Conservation (phyloP, 1,284 basidiomycete genomes). For the Tylopilus sp. region DNA sequence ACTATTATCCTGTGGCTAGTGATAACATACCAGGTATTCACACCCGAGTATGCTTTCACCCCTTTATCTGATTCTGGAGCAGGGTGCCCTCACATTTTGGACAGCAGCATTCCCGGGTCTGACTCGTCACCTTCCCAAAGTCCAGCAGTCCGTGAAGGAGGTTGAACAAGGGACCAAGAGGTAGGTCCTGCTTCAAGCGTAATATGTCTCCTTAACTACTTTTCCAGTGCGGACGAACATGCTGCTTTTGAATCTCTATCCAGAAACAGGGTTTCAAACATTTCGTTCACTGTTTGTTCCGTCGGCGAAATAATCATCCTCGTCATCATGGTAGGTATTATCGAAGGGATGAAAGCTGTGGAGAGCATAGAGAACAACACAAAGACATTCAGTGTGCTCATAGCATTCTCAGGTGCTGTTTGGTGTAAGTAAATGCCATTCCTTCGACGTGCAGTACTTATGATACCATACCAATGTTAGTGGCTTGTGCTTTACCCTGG, state of each 20-base stretch:
- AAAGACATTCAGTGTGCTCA: constrained; percentile 71
- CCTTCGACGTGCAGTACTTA: background rate
- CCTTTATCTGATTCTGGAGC: background rate
- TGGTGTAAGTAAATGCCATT: constrained; percentile 57
- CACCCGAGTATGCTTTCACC: background rate
- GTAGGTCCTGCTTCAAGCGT: constrained; percentile 33
- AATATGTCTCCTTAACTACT: constrained; percentile 2
- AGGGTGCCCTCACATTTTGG: constrained; percentile 79
- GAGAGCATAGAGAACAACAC: constrained; percentile 74
- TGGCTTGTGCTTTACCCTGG: constrained; percentile 76
- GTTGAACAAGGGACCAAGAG: constrained; percentile 45
- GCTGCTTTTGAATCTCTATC: constrained; percentile 62
- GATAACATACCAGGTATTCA: constrained; percentile 68
- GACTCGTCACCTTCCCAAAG: constrained; percentile 69
- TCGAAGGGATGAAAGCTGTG: constrained; percentile 64
- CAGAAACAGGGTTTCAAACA: constrained; percentile 77
- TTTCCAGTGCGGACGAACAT: constrained; percentile 55
- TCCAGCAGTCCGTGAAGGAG: constrained; percentile 50
- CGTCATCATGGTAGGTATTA: constrained; percentile 74
- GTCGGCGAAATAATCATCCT: constrained; percentile 72
- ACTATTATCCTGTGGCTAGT: constrained; percentile 45
- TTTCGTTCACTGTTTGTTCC: constrained; percentile 74
- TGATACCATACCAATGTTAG: constrained; percentile 33
- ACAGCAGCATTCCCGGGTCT: constrained; percentile 82
- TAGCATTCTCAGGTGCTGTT: constrained; percentile 72